Percentiles rank a stretch among this genome's conserved stretches.
These are phyloP conservation scores for Cylindrotheca fusiformis DNA, from an alignment of 108 stramenopile species.

Conservation along the genomic window DNA sequence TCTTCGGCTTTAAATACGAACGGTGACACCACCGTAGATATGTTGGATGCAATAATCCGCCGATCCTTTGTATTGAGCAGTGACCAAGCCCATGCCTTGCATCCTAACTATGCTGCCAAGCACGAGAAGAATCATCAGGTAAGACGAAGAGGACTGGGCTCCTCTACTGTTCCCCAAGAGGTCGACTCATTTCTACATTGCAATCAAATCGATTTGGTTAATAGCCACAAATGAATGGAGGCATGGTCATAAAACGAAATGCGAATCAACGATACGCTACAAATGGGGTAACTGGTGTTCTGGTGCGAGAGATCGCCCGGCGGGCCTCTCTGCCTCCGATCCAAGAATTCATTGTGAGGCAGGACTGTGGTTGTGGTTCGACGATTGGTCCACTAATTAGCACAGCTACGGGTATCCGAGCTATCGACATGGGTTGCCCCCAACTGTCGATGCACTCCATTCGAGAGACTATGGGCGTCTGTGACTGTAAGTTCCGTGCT, in stretches of 20 bases:
- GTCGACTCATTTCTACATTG: too few relatives aligned
- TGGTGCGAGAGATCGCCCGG: constrained; percentile 85
- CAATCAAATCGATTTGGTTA: too few relatives aligned
- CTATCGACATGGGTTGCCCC: constrained; percentile 96
- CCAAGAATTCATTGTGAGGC: constrained; percentile 92
- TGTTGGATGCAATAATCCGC: constrained; percentile 39
- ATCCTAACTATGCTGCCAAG: constrained; percentile 95
- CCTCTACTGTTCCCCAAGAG: too few relatives aligned
- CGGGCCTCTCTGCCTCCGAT: constrained; percentile 62
- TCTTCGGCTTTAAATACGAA: constrained; percentile 43
- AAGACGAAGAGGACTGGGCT: too few relatives aligned
- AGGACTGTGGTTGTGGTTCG: constrained; percentile 93
- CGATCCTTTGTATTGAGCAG: constrained; percentile 66
- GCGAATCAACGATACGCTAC: constrained; percentile 97
- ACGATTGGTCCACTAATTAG: constrained; percentile 97
- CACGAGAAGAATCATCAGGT: constrained; percentile 89
- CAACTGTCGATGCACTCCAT: constrained; percentile 96
- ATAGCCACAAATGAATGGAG: constrained; percentile 86
- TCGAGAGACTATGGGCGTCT: constrained; percentile 88
- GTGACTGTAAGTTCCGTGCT: constrained; percentile 44
- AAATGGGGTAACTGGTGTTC: constrained; percentile 79
- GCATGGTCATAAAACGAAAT: constrained; percentile 98
- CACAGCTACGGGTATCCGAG: constrained; percentile 84
- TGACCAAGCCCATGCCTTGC: constrained; percentile 97
- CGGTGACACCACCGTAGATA: constrained; percentile 18